phyloP scores from a whole-genome alignment of 1,284 basidiomycete genomes.

The Pyrrhoderma lamaoense region DNA sequence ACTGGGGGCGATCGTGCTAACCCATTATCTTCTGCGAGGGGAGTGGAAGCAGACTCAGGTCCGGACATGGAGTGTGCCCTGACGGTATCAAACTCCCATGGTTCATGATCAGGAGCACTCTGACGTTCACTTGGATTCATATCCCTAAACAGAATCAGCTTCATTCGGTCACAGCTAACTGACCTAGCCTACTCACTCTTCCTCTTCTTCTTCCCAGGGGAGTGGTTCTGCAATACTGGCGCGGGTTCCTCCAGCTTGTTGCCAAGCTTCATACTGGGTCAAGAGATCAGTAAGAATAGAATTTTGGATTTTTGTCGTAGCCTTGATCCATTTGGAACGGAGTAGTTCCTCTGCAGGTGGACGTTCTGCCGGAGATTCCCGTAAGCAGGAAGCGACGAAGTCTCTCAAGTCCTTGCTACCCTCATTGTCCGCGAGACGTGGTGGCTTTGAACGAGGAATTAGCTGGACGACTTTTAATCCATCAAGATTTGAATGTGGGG shows the following conservation, averaged over 20 bases:
- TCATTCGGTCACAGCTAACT: not conserved
- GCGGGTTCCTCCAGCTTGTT: constrained; percentile 73
- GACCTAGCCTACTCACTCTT: constrained; percentile 33
- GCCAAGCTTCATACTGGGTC: constrained; percentile 66
- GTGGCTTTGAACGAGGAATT: constrained; percentile 84
- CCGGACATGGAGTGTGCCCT: constrained; percentile 31
- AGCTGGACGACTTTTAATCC: constrained; percentile 88
- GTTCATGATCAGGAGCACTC: constrained; percentile 38
- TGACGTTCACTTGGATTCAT: constrained; percentile 19
- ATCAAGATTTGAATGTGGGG: constrained; percentile 77
- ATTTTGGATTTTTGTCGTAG: constrained; percentile 60
- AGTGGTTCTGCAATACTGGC: constrained; percentile 71
- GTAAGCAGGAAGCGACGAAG: constrained; percentile 81
- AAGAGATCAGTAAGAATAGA: constrained; percentile 81
- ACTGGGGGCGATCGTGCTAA: constrained; percentile 2
- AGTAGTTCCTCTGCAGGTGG: constrained; percentile 83
- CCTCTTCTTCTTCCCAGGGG: constrained; percentile 63
- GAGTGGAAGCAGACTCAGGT: not conserved
- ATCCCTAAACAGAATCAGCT: not conserved
- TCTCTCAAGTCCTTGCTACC: constrained; percentile 83
- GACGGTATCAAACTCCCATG: constrained; percentile 76
- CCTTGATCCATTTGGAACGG: constrained; percentile 93
- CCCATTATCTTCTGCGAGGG: constrained; percentile 3
- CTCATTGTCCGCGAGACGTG: constrained; percentile 71
- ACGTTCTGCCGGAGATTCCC: constrained; percentile 78